Evolutionary conservation across 2,329 filamentous ascomycete genomes (phyloP).

Genomic region (Pyrenochaeta sp.): DNA sequence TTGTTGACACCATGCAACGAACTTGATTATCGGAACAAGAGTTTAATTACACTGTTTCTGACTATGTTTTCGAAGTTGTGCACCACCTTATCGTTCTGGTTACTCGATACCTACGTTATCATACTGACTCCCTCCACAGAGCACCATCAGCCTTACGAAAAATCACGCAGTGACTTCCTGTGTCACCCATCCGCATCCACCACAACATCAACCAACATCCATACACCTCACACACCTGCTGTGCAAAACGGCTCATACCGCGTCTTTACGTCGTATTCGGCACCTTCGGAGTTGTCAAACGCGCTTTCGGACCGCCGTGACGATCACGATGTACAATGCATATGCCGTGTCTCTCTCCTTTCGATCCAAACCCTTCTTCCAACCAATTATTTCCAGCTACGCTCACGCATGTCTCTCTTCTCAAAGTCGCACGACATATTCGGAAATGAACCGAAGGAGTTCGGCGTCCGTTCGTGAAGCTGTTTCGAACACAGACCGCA

Average conservation of each 20-base stretch:
- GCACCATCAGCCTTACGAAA: no score
- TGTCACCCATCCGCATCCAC: neutral
- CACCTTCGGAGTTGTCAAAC: conserved; percentile 17
- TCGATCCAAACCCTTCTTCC: neutral
- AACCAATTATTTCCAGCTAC: neutral
- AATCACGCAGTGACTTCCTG: no score
- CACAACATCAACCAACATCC: neutral
- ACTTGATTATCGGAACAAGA: no score
- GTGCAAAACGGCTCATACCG: neutral
- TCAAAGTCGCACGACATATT: conserved; percentile 1
- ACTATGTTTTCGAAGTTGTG: no score
- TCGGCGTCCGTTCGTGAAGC: neutral
- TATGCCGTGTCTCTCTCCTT: conserved; percentile 10
- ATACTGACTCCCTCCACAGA: no score
- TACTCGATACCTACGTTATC: no score
- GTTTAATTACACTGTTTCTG: no score
- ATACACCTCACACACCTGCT: neutral
- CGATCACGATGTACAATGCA: conserved; percentile 2
- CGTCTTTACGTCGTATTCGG: conserved; percentile 6
- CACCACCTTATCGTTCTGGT: no score
- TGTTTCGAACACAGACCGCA: conserved; percentile 27
- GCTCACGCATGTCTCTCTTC: neutral
- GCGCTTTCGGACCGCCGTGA: neutral
- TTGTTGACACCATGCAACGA: no score
- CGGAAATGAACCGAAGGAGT: conserved; percentile 4